A percentile compares a stretch with the other conserved stretches of the same genome.
Conservation (phyloP, 352 stramenopile genomes). For the Globisporangium orthogonon region DNA sequence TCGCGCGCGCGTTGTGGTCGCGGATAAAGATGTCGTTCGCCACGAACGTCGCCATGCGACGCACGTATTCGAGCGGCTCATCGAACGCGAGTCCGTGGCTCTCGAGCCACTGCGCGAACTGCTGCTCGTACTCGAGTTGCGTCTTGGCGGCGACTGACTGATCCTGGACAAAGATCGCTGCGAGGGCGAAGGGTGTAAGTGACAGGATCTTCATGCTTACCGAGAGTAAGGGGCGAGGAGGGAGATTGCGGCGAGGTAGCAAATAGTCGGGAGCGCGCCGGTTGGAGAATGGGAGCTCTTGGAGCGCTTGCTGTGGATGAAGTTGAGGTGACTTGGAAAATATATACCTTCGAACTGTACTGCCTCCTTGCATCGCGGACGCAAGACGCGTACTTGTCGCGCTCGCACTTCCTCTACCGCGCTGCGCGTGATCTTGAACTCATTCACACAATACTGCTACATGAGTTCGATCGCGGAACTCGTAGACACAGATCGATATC, state of each 20-base stretch:
- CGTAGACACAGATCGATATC: too few species aligned
- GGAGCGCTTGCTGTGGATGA: too few species aligned
- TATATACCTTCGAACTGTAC: too few species aligned
- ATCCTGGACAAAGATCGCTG: neutral
- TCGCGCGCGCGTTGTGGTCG: slow-evolving; percentile 14
- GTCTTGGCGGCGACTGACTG: neutral
- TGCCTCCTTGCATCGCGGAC: too few species aligned
- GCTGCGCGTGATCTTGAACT: too few species aligned
- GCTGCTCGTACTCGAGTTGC: slow-evolving; percentile 17
- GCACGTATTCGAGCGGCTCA: slow-evolving; percentile 17
- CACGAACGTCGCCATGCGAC: slow-evolving; percentile 19
- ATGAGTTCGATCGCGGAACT: too few species aligned
- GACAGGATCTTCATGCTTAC: slow-evolving; percentile 5
- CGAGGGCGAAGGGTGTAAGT: slow-evolving; percentile 10
- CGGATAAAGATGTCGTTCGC: slow-evolving; percentile 23
- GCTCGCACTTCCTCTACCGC: too few species aligned
- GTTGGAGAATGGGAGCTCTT: too few species aligned
- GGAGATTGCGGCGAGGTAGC: neutral
- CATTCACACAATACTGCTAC: too few species aligned
- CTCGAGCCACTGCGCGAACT: slow-evolving; percentile 19
- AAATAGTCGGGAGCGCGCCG: neutral
- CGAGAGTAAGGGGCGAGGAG: neutral
- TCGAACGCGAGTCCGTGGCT: slow-evolving; percentile 6
- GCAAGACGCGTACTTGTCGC: too few species aligned
- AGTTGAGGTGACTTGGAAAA: too few species aligned